Evolutionary conservation across 352 stramenopile species (phyloP), one percentile per base, ranked within the genome.

Genomic region (Pythium aristosporum): DNA sequence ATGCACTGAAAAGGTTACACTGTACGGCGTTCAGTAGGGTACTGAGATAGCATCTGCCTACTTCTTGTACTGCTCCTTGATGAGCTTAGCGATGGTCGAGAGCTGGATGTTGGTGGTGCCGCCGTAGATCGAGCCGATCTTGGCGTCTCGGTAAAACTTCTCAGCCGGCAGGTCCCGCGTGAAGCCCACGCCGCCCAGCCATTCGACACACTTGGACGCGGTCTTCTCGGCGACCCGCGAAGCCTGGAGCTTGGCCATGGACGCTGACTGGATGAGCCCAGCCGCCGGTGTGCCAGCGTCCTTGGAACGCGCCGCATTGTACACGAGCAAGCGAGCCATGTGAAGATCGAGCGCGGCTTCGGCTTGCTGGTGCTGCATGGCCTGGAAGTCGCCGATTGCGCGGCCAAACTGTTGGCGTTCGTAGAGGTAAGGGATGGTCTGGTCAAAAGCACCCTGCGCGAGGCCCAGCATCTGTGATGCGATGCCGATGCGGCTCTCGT

Each of bases 21-120:
- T 39, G 8, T 39, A 15, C 11, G 16, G 11, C n/a, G 41, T 36
- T 3, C 13, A 10, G 15, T 30, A 30, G 6, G 3, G 32, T 67
- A 58, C 58, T 52, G 48, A 50, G 30, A 42, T 56, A 52, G 36
- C 36, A 41, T 47, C 1, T 57, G 28, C 41, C 55, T 76, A 90
- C 71, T 88, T 89, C 63, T 89, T 90, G 76, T 91, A 97, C 65
- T 97, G 82, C 30, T 96, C 77, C 63, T 94, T 85, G 60, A 97
- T 75, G 23, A 97, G 68, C 74, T 97, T 98, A 53, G 89, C 89
- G 61, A 98, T 98, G n/a, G 90, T 97, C 51, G 85, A 94, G 48
- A 99, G 90, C 86, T 98, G 95, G 82, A 99, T 98, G 76, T 98
- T 98, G 70, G 80, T 98, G 13, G 96, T 99, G 32, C 97, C 97